These are phyloP conservation scores for Xylaria sp. DNA, from an alignment of 2,329 filamentous ascomycete genomes.

Conservation along the genomic window DNA sequence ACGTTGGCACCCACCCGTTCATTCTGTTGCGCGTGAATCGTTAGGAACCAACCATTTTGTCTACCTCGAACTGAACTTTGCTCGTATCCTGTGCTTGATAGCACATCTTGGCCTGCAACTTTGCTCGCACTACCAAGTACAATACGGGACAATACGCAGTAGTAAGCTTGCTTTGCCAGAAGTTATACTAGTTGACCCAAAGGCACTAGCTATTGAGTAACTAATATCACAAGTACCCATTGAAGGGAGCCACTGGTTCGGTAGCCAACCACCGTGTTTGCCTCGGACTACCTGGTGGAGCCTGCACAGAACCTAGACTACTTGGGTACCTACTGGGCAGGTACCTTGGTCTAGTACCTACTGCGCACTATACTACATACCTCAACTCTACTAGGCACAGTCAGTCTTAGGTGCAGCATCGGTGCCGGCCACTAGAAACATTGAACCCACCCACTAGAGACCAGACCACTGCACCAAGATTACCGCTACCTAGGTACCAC, in stretches of 20 bases:
- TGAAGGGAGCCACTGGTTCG: conserved; percentile 30
- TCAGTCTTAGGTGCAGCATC: not conserved
- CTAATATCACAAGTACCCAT: conserved; percentile 2
- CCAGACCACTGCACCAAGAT: not conserved
- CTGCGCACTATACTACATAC: no score
- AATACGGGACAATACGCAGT: not conserved
- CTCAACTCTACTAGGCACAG: not conserved
- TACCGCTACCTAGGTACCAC: no score
- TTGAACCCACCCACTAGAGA: not conserved
- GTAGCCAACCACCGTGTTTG: conserved; percentile 32
- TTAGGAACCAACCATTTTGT: not conserved
- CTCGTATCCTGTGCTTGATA: not conserved
- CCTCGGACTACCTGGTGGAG: conserved; percentile 35
- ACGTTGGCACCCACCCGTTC: not conserved
- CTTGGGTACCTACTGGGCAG: not conserved
- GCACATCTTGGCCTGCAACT: not conserved
- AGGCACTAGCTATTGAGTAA: conserved; percentile 9
- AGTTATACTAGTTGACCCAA: not conserved
- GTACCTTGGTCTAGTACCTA: no score
- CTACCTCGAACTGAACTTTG: not conserved
- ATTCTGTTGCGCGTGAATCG: not conserved
- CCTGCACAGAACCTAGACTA: conserved; percentile 2
- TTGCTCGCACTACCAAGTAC: not conserved
- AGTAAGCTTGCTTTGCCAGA: conserved; percentile 6
- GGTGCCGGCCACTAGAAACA: conserved; percentile 9